Conservation (phyloP, 1,139 yeast genomes). For the Pichia sp. region DNA sequence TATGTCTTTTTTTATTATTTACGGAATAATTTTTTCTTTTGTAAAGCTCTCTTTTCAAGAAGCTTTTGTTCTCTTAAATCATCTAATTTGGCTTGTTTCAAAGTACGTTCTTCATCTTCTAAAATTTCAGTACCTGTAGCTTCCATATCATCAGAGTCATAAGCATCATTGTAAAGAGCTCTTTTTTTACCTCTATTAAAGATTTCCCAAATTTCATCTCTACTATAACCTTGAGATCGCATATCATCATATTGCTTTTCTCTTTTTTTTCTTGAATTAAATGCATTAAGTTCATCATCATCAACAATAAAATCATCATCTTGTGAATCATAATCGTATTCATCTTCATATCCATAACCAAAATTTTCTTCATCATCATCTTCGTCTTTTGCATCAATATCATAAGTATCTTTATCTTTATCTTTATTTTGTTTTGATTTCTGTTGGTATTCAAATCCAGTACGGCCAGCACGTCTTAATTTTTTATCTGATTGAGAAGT, state of each 20-base stretch:
- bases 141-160: slow-evolving; percentile 80
- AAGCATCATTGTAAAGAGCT: slow-evolving; percentile 40
- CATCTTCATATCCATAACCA: slow-evolving; percentile 17
- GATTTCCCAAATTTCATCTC: slow-evolving; percentile 87
- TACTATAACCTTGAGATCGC: slow-evolving; percentile 46
- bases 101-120: slow-evolving; percentile 70
- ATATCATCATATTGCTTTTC: slow-evolving; percentile 30
- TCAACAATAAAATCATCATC: slow-evolving; percentile 60
- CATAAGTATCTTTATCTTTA: slow-evolving; percentile 19
- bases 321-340: slow-evolving; percentile 31
- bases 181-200: slow-evolving; percentile 54
- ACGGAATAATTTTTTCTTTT: slow-evolving; percentile 21
- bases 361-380: slow-evolving; percentile 17
- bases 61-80: slow-evolving; percentile 28
- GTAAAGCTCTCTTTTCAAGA: slow-evolving; percentile 24
- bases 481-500: not conserved
- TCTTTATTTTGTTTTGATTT: not conserved
- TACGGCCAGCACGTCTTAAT: not conserved
- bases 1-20: slow-evolving; percentile 1
- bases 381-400: slow-evolving; percentile 23
- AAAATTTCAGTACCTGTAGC: slow-evolving; percentile 86
- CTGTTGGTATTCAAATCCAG: not conserved
- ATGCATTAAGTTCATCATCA: slow-evolving; percentile 36
- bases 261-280: slow-evolving; percentile 46
- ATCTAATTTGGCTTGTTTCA: slow-evolving; percentile 32